phyloP scores from a whole-genome alignment of 352 stramenopile species.

The Plasmopara viticola region DNA sequence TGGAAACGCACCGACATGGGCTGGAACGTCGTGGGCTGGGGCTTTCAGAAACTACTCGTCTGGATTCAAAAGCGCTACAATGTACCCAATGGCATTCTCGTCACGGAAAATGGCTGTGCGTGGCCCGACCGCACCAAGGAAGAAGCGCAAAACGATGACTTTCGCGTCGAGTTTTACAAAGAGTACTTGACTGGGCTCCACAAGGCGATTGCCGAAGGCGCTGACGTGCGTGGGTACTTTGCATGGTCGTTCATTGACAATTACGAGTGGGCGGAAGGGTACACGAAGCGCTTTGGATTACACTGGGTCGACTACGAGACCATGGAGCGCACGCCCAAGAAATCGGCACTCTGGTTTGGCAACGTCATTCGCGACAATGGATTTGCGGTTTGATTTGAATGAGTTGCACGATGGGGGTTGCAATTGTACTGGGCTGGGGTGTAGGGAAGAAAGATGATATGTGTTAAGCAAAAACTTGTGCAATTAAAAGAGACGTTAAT shows the following conservation, averaged over 20 bases:
- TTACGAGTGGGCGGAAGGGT: conserved; percentile 88
- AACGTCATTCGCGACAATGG: conserved; percentile 43
- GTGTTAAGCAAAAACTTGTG: too few relatives aligned
- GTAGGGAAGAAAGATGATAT: too few relatives aligned
- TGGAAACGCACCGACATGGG: conserved; percentile 80
- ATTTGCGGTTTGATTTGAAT: conserved; percentile 4
- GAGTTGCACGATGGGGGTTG: not conserved
- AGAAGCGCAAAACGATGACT: conserved; percentile 73
- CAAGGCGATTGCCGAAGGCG: conserved; percentile 34
- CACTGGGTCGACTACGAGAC: conserved; percentile 60
- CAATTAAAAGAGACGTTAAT: too few relatives aligned
- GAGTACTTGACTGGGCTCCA: conserved; percentile 75
- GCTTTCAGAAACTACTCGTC: conserved; percentile 82
- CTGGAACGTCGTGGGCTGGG: conserved; percentile 71
- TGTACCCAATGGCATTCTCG: conserved; percentile 58
- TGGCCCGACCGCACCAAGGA: conserved; percentile 59
- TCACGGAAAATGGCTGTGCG: conserved; percentile 92
- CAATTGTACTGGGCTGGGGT: too few relatives aligned
- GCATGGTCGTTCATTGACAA: conserved; percentile 90
- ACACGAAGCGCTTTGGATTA: conserved; percentile 54
- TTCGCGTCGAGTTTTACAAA: conserved; percentile 73
- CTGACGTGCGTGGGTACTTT: conserved; percentile 83
- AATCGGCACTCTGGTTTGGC: conserved; percentile 52
- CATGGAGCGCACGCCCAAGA: conserved; percentile 63
- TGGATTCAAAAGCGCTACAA: conserved; percentile 88